Conservation (phyloP, 345 rosid species). For the Eucalyptus pumila region DNA sequence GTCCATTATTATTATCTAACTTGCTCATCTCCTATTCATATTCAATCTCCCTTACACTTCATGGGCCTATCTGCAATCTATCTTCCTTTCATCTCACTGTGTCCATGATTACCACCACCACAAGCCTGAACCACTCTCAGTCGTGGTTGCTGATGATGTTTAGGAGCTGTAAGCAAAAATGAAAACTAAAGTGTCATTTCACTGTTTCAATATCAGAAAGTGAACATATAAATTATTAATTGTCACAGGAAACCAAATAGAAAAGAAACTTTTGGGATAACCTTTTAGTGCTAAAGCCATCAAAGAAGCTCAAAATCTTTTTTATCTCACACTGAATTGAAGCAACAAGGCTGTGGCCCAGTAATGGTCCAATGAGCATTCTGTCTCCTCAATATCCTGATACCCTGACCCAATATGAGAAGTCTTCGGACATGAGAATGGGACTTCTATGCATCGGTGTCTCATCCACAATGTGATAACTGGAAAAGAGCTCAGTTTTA, state of each 20-base stretch:
- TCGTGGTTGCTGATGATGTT: not conserved
- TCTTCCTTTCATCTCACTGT: not conserved
- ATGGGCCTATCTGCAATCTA: not conserved
- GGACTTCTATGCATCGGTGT: not conserved
- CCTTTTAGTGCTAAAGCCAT: not conserved
- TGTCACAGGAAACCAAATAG: not conserved
- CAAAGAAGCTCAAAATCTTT: not conserved
- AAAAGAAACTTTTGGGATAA: not conserved
- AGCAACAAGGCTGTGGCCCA: not conserved
- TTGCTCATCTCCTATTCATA: not conserved
- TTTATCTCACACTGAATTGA: not conserved
- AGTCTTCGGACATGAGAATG: not conserved
- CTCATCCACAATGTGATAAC: not conserved
- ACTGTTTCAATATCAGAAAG: not conserved
- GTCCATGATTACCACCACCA: not conserved
- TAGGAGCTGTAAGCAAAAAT: not conserved
- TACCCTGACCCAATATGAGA: not conserved
- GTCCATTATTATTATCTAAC: not conserved
- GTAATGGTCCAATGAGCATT: not conserved
- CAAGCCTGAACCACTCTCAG: not conserved
- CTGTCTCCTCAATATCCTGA: not conserved
- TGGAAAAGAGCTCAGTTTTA: not conserved
- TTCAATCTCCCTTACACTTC: not conserved
- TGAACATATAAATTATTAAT: not conserved
- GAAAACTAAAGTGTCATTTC: not conserved